These are phyloP conservation scores for Aspergillus costaricaensis DNA, from an alignment of 2,329 filamentous ascomycete genomes.

Conservation along the genomic window DNA sequence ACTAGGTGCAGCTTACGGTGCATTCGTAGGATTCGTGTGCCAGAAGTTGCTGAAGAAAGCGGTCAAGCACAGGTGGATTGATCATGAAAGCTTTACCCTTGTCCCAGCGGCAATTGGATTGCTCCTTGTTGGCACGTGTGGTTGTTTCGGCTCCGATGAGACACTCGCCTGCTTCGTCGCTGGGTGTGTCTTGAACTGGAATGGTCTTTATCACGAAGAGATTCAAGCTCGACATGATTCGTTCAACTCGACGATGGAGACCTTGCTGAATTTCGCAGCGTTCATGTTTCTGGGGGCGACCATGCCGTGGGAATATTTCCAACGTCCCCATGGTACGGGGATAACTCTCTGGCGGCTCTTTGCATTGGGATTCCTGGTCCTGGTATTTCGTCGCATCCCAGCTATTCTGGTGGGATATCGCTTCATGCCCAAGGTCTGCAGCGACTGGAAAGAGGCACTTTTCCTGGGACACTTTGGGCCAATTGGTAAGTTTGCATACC, in stretches of 20 bases:
- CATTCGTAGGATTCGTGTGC: conserved; percentile 51
- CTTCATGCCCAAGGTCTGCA: conserved; percentile 55
- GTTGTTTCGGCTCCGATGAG: conserved; percentile 61
- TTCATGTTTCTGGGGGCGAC: conserved; percentile 62
- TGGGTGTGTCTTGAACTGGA: conserved; percentile 63
- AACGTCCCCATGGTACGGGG: conserved; percentile 55
- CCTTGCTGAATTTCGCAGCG: conserved; percentile 61
- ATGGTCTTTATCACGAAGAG: conserved; percentile 61
- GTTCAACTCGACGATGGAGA: conserved; percentile 61
- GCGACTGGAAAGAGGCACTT: conserved; percentile 59
- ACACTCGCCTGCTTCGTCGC: conserved; percentile 63
- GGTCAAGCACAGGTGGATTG: conserved; percentile 54
- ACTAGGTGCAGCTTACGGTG: conserved; percentile 56
- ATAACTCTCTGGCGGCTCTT: conserved; percentile 55
- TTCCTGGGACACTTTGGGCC: conserved; percentile 62
- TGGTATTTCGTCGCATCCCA: conserved; percentile 60
- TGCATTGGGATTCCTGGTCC: conserved; percentile 54
- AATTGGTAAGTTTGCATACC: conserved; percentile 34
- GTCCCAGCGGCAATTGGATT: conserved; percentile 57
- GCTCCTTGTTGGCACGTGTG: conserved; percentile 60
- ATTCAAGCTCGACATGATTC: conserved; percentile 60
- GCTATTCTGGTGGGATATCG: conserved; percentile 58
- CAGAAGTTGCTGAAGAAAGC: conserved; percentile 50
- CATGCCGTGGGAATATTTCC: conserved; percentile 59
- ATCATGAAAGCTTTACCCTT: conserved; percentile 57